Evolutionary conservation across 2,329 filamentous ascomycete species (phyloP), one percentile per base, ranked within the genome.

Genomic region (Epicoccum sorghinum): DNA sequence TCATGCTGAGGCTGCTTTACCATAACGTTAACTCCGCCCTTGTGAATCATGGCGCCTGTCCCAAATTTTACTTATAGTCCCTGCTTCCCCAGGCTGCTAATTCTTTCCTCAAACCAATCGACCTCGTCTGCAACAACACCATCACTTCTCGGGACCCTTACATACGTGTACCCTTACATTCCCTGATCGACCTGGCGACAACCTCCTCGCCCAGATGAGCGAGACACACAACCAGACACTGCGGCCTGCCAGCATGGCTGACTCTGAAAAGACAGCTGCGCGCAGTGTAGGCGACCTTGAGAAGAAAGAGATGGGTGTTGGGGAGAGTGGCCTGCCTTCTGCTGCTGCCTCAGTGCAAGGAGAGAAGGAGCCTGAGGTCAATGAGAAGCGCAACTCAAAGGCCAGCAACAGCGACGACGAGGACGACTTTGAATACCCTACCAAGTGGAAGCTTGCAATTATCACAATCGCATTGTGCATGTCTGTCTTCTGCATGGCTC

Each of bases 401-500:
- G 50, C 43, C n/a, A 62, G 54, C 53, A 54, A 47, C 23, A 35
- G 48, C 33, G 67, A 70, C 5, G 62, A 67, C 5, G 69, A 68
- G 4, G 69, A 68, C 27, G 55, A 66, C 22, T 67, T 70, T 41
- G 71, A 71, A n/a, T 75, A 75, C 42, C 72, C 72, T 0, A 71
- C 64, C 1, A 64, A 65, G 46, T 73, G 68, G 66, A 71, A 67
- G 48, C 61, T 75, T 4, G 51, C 61, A 4, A 63, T 64, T 39
- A 75, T 74, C 48, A 72, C 69, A 5, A 43, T 72, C 13, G 72
- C 70, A 12, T 56, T 75, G 8, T 73, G 70, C 41, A 55, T 75
- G 30, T 70, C 67, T 7, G 70, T 75, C n/a, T 75, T 75, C 44
- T 75, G 72, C 47, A 73, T 74, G 70, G 72, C 72, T 14, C 49